Evolutionary conservation across 306 rosid genomes (phyloP).

Genomic region (Corylus avellana): DNA sequence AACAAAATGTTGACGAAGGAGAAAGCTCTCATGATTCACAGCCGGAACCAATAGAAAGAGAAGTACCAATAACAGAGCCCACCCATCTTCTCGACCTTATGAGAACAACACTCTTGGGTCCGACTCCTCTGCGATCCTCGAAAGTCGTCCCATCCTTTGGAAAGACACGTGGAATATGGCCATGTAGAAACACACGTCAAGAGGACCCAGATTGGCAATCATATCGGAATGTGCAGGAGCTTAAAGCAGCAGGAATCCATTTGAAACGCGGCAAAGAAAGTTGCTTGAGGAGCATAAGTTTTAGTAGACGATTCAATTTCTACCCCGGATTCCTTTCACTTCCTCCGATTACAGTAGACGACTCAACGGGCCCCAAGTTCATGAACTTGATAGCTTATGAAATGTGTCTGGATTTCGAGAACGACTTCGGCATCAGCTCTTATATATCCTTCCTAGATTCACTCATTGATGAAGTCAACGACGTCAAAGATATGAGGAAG

Average conservation of each 20-base stretch:
- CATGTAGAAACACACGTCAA: neutral
- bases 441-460: conserved; percentile 22
- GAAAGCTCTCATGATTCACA: too few relatives aligned
- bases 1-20: neutral
- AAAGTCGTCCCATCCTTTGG: too few relatives aligned
- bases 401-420: conserved; percentile 19
- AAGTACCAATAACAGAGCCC: neutral
- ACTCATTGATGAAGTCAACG: conserved; percentile 18
- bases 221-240: neutral
- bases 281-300: neutral
- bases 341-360: conserved; percentile 21
- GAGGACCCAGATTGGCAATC: neutral
- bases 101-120: neutral
- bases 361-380: conserved; percentile 13
- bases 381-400: conserved; percentile 30
- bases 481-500: conserved; percentile 19
- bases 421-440: conserved; percentile 10
- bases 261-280: neutral
- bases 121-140: too few relatives aligned
- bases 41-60: too few relatives aligned
- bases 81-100: conserved; percentile 26
- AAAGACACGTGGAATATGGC: too few relatives aligned
- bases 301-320: neutral
- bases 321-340: neutral
- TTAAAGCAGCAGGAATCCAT: conserved; percentile 18